Percentiles rank a stretch among this genome's conserved stretches.
phyloP scores from a whole-genome alignment of 176 grass and related monocot genomes.

The Saccharum spontaneum region DNA sequence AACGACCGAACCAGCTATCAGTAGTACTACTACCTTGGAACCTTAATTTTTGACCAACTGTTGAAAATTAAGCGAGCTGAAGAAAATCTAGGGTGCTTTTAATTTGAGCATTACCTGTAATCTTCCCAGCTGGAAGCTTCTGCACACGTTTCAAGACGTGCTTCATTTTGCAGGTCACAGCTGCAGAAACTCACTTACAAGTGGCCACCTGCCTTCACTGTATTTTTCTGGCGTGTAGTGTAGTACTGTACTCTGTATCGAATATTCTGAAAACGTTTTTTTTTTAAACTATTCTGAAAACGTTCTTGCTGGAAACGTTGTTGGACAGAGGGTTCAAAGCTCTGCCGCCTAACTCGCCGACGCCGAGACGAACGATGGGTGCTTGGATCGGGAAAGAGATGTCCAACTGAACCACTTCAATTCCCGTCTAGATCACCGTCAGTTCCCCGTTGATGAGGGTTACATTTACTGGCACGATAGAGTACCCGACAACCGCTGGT shows the following conservation, averaged over 20 bases:
- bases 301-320: background rate
- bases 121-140: background rate
- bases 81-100: background rate
- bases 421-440: conserved; percentile 10
- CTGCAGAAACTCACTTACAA: background rate
- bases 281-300: too few species aligned
- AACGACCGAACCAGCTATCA: background rate
- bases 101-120: background rate
- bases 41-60: background rate
- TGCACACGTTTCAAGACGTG: background rate
- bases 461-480: background rate
- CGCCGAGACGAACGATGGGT: background rate
- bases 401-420: conserved; percentile 30
- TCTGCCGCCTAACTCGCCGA: background rate
- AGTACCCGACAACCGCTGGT: background rate
- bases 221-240: background rate
- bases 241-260: background rate
- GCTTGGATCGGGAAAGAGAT: background rate
- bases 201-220: background rate
- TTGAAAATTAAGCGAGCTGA: background rate
- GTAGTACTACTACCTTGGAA: background rate
- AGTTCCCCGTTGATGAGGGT: background rate
- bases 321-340: background rate
- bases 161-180: background rate
- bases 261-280: too few species aligned